Percentiles rank a stretch among this genome's conserved stretches.
phyloP scores from a whole-genome alignment of 805 yeast genomes.

The Spathaspora passalidarum region DNA sequence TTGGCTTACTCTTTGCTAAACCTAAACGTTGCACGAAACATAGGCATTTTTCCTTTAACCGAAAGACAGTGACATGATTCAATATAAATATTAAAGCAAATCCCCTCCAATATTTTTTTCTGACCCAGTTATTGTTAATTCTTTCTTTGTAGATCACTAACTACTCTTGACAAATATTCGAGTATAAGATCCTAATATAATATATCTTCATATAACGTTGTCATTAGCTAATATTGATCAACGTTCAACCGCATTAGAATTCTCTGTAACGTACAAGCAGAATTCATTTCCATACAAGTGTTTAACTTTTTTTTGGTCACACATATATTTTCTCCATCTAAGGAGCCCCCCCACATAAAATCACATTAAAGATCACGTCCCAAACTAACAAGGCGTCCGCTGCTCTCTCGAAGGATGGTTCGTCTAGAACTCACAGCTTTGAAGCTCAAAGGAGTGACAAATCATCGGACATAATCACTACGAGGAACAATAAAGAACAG shows the following conservation, averaged over 20 bases:
- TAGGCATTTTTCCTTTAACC: not conserved
- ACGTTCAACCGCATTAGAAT: not conserved
- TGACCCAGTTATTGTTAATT: not conserved
- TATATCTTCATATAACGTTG: not conserved
- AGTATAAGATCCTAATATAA: not conserved
- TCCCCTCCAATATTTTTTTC: not conserved
- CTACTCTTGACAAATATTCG: not conserved
- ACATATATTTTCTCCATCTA: not conserved
- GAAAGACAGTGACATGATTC: not conserved
- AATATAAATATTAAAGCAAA: not conserved
- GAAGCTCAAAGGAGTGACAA: conserved; percentile 12
- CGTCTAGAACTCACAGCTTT: conserved; percentile 9
- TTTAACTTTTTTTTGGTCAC: not conserved
- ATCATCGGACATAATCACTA: conserved; percentile 4
- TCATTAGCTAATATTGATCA: not conserved
- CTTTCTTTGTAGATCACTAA: not conserved
- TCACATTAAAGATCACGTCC: not conserved
- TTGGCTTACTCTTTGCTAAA: not conserved
- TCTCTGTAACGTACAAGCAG: not conserved
- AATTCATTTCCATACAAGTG: not conserved
- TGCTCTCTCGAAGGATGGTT: conserved; percentile 6
- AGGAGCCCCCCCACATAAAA: not conserved
- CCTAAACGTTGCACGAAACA: not conserved
- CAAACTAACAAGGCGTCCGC: not conserved
- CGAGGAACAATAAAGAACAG: not conserved